Base-by-base conservation (phyloP, 1,284 basidiomycete genomes). In the Austropuccinia psidii region DNA sequence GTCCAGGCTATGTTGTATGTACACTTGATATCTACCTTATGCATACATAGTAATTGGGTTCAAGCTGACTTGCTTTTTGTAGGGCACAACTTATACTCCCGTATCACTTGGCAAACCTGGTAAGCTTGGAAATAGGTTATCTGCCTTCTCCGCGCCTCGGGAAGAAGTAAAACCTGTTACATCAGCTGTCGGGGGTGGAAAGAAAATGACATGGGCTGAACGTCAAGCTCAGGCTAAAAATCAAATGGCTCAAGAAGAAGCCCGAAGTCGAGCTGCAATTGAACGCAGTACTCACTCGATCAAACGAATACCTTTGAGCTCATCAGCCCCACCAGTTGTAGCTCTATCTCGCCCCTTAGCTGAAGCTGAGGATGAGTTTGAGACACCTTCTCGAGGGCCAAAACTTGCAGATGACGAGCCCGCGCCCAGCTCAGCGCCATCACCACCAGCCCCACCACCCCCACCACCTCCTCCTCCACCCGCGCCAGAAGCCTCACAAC, bases 121-220 rank as follows among this genome's bases (percentile, higher is more conserved):
- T 81, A 95, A 89, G 81, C 85, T 96, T 52, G 88, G 84, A 76
- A 94, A 91, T 79, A 89, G 91, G 3, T 94, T 93, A 80, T 54
- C 61, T 7, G 50, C 54, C 41, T 74, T 74, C 35, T 74, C 70
- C 15, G 39, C 64, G 31, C 55, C 68, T 31, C 62, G 47, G 19
- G 54, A 41, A 61, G 13, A 9, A 27, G 74, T 15, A 9, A 50
- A 24, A 41, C 76, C 78, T 57, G 81, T 82, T 24, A 81, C 81
- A 19, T 67, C 82, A 1, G 57, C 60, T 27, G 55, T 75, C n/a
- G 9, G 74, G 49, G 57, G 52, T 3, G 78, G 77, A 27, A 79
- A 79, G 84, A 93, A 92, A 80, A 81, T 94, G 70, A 93, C 91
- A 0, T 95, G 93, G 93, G 89, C 86, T 75, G 90, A 95, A 80